Base-by-base conservation (phyloP, 371 early-diverging fungal species). In the Funneliformis caledonium region DNA sequence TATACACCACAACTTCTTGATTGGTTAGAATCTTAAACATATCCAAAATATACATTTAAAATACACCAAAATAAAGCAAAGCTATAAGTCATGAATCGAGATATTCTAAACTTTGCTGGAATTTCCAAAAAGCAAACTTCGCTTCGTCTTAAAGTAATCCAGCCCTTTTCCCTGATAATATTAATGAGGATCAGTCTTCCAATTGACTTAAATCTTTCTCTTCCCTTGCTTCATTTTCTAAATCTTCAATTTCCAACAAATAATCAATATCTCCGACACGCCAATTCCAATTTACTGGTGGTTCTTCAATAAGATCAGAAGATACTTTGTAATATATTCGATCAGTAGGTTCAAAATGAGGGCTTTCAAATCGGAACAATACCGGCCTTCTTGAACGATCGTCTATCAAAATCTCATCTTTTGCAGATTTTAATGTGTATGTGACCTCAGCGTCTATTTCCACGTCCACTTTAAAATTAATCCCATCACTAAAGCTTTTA, bases 1-100 rank as follows among this genome's bases (percentile, higher is more conserved):
- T 98, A 93, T 85, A 96, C 99, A 12, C 99, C 99, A 12, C 87
- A 91, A 82, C 86, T 98, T 68, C 87, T 98, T 83, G 95, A 94
- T 61, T 98, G 98, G 98, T 85, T 97, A 75, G 90, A 92, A 11
- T n/a, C 47, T 43, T 69, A 69, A 69, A n/a, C n/a, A n/a, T 43
- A 43, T 26, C 33, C 3, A 3, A 64, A 19, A 31, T 16, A 3
- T 69, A n/a, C n/a, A 43, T 67, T 6, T 16, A 45, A 43, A 52
- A 52, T 16, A 16, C 6, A 52, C 3, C 14, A 5, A 16, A 52
- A 52, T 16, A 52, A 16, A 52, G 14, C 12, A 50, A 50, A 4
- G 14, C 52, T 52, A 52, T 52, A 52, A 52, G 16, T 52, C 52
- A 52, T 52, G n/a, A n/a, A n/a, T n/a, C n/a, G n/a, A n/a, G n/a